These are phyloP conservation scores for Cladophialophora yegresii DNA, from an alignment of 2,329 filamentous ascomycete species.

Conservation along the genomic window DNA sequence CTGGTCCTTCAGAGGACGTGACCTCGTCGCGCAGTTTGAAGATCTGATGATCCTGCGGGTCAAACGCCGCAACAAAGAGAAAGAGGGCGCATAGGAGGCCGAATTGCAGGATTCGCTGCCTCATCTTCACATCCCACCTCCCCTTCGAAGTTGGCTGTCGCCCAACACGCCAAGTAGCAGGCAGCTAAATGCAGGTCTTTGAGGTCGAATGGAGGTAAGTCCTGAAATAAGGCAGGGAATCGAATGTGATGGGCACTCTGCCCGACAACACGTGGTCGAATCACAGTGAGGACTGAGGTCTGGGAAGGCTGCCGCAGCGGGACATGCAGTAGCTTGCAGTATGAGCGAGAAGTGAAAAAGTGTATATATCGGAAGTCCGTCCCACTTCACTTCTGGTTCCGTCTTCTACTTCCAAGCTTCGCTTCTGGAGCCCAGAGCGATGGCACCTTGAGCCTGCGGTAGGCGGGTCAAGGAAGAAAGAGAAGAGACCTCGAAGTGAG, in stretches of 20 bases:
- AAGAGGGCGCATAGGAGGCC: conserved; percentile 68
- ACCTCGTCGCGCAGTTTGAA: conserved; percentile 93
- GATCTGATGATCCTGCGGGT: conserved; percentile 93
- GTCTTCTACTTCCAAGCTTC: conserved; percentile 14
- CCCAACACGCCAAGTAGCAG: conserved; percentile 4
- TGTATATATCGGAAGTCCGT: conserved; percentile 26
- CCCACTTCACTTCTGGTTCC: conserved; percentile 20
- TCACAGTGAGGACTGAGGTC: conserved; percentile 20
- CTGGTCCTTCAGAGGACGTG: conserved; percentile 68
- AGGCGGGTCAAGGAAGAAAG: conserved; percentile 27
- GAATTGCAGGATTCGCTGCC: conserved; percentile 62
- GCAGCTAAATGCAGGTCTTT: not conserved
- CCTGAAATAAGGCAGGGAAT: conserved; percentile 16
- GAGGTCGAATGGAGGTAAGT: conserved; percentile 3
- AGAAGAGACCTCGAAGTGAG: conserved; percentile 1
- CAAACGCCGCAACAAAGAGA: conserved; percentile 63
- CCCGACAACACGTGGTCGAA: conserved; percentile 33
- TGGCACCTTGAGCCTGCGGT: conserved; percentile 35
- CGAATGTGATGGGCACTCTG: conserved; percentile 20
- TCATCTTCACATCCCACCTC: conserved; percentile 60
- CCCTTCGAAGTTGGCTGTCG: not conserved
- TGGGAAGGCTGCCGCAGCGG: conserved; percentile 8
- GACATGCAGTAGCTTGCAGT: conserved; percentile 30
- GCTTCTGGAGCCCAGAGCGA: conserved; percentile 18
- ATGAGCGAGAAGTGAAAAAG: conserved; percentile 13